Conservation (phyloP, 805 yeast species). For the Wickerhamomyces alni region DNA sequence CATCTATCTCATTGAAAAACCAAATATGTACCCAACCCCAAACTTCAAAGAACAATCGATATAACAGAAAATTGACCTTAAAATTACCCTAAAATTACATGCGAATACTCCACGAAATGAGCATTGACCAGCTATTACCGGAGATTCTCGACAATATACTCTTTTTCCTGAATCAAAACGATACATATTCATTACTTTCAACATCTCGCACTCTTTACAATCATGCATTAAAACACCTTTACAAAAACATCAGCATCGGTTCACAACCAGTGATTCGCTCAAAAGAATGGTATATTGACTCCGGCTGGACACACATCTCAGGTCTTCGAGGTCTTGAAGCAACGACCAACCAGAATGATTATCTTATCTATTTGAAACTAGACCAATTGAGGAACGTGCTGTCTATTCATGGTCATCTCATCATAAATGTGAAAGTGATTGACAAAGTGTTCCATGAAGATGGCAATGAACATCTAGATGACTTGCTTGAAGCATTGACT, state of each 20-base stretch:
- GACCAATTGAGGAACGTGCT: slow-evolving; percentile 34
- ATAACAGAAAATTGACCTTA: too few species aligned
- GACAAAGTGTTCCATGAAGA: slow-evolving; percentile 24
- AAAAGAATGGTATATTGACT: slow-evolving; percentile 27
- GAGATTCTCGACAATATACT: neutral
- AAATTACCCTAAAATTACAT: too few species aligned
- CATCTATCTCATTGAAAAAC: neutral
- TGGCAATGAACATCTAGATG: slow-evolving; percentile 16
- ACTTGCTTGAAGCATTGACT: slow-evolving; percentile 19
- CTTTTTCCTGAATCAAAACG: slow-evolving; percentile 7
- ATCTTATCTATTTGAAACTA: slow-evolving; percentile 33
- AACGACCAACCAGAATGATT: slow-evolving; percentile 29
- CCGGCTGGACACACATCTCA: slow-evolving; percentile 32
- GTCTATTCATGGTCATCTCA: slow-evolving; percentile 23
- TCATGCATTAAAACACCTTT: slow-evolving; percentile 28
- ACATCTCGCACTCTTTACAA: slow-evolving; percentile 18
- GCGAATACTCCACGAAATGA: too few species aligned
- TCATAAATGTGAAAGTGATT: slow-evolving; percentile 31
- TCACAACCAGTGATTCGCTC: slow-evolving; percentile 27
- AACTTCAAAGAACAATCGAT: too few species aligned
- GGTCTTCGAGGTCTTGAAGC: slow-evolving; percentile 29
- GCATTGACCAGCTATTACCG: too few species aligned
- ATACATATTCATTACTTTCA: slow-evolving; percentile 1
- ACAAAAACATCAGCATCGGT: slow-evolving; percentile 31
- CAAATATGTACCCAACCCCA: neutral